A percentile compares a stretch with the other conserved stretches of the same genome.
These are phyloP conservation scores for Eucalyptus lansdowneana DNA, from an alignment of 345 rosid species.

Conservation along the genomic window DNA sequence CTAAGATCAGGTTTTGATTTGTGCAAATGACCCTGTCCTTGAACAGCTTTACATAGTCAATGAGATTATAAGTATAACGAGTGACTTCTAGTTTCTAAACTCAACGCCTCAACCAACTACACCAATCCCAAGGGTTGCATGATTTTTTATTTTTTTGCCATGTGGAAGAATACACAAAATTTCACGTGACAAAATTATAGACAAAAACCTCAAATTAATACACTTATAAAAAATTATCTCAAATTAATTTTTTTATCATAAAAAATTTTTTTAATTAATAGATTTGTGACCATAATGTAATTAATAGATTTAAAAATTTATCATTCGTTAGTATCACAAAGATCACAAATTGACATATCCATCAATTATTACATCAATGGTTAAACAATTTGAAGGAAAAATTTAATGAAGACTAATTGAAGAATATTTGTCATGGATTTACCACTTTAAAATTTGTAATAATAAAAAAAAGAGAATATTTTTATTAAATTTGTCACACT, in stretches of 20 bases:
- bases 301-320: too few relatives aligned
- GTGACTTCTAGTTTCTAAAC: neutral
- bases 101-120: neutral
- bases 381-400: too few relatives aligned
- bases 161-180: neutral
- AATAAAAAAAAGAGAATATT: too few relatives aligned
- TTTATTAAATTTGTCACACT: too few relatives aligned
- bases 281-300: too few relatives aligned
- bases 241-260: too few relatives aligned
- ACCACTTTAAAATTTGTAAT: too few relatives aligned
- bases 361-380: too few relatives aligned
- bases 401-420: accelerated
- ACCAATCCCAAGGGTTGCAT: neutral
- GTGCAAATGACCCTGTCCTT: accelerated
- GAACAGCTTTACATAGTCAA: neutral
- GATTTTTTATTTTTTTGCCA: neutral
- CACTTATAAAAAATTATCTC: accelerated
- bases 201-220: accelerated
- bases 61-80: neutral
- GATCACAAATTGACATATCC: too few relatives aligned
- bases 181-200: neutral
- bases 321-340: too few relatives aligned
- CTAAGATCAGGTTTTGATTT: neutral
- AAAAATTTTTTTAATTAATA: accelerated
- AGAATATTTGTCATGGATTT: accelerated